A percentile compares a stretch with the other conserved stretches of the same genome.
Conservation (phyloP, 495 filamentous ascomycete species). For the Penicillium lagena region DNA sequence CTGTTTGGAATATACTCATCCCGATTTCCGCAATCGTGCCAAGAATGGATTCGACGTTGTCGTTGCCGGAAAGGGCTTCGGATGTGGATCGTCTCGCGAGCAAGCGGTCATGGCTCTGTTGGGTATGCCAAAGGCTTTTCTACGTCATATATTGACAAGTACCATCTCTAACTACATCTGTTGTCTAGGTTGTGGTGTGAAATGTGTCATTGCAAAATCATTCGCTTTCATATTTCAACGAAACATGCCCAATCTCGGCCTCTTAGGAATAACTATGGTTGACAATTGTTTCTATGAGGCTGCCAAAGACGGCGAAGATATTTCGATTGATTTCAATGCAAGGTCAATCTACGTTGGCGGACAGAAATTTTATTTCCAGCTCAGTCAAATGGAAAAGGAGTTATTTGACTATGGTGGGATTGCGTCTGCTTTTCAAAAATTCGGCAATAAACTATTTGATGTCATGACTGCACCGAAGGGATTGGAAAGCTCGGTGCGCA, state of each 20-base stretch:
- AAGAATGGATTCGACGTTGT: constrained; percentile 28
- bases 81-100: constrained; percentile 36
- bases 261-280: constrained; percentile 28
- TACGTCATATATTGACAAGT: too few relatives aligned
- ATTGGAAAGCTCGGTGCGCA: neutral
- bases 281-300: constrained; percentile 27
- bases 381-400: constrained; percentile 29
- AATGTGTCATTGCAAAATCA: constrained; percentile 34
- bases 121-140: constrained; percentile 6
- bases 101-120: constrained; percentile 32
- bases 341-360: constrained; percentile 10
- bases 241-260: constrained; percentile 33
- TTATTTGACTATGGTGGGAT: constrained; percentile 25
- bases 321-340: constrained; percentile 20
- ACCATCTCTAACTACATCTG: too few relatives aligned
- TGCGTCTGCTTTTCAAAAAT: constrained; percentile 24
- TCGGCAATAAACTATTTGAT: constrained; percentile 29
- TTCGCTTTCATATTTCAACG: constrained; percentile 37
- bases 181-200: constrained; percentile 13
- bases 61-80: constrained; percentile 37
- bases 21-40: constrained; percentile 29
- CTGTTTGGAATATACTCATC: constrained; percentile 29
- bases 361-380: constrained; percentile 19
- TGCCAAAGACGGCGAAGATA: constrained; percentile 19
- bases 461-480: constrained; percentile 6